A percentile compares a stretch with the other conserved stretches of the same genome.
Evolutionary conservation across 2,329 filamentous ascomycete genomes (phyloP).

Genomic region (Hansfordia pulvinata): DNA sequence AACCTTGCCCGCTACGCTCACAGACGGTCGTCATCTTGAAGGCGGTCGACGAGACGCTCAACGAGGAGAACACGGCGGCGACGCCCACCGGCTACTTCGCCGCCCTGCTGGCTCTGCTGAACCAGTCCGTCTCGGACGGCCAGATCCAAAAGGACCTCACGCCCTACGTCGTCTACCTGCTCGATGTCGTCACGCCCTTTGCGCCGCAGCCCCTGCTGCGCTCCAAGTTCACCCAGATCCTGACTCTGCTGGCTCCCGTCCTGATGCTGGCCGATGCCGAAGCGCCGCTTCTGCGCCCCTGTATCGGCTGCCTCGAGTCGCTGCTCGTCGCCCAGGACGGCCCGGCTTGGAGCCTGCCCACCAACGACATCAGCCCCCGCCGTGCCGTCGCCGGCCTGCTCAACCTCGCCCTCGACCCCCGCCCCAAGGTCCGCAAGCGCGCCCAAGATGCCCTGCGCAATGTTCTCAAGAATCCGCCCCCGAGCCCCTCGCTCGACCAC

Average conservation of each 20-base stretch:
- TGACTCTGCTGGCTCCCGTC: conserved; percentile 73
- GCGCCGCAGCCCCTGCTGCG: conserved; percentile 78
- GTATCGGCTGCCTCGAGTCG: conserved; percentile 89
- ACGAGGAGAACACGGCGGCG: conserved; percentile 70
- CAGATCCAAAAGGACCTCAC: conserved; percentile 71
- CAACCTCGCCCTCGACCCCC: conserved; percentile 69
- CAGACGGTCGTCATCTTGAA: conserved; percentile 77
- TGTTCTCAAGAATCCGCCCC: conserved; percentile 73
- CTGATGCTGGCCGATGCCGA: conserved; percentile 71
- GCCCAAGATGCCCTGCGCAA: conserved; percentile 80
- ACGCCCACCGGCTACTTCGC: conserved; percentile 91
- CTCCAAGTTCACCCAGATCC: conserved; percentile 89
- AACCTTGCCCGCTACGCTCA: conserved; percentile 2
- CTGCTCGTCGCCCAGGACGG: conserved; percentile 80
- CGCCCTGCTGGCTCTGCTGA: conserved; percentile 78
- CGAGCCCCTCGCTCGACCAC: conserved; percentile 85
- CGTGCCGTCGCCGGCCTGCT: conserved; percentile 78
- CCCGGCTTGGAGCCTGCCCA: conserved; percentile 74
- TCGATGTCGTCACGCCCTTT: conserved; percentile 80
- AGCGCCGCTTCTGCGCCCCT: conserved; percentile 72
- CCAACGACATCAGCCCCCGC: conserved; percentile 72
- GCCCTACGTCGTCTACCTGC: conserved; percentile 82
- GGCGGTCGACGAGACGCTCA: conserved; percentile 85
- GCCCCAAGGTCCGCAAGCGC: conserved; percentile 88
- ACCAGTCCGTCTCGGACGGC: conserved; percentile 57